These are phyloP conservation scores for Emergomyces pasteurianus DNA, from an alignment of 2,329 filamentous ascomycete species.

Conservation along the genomic window DNA sequence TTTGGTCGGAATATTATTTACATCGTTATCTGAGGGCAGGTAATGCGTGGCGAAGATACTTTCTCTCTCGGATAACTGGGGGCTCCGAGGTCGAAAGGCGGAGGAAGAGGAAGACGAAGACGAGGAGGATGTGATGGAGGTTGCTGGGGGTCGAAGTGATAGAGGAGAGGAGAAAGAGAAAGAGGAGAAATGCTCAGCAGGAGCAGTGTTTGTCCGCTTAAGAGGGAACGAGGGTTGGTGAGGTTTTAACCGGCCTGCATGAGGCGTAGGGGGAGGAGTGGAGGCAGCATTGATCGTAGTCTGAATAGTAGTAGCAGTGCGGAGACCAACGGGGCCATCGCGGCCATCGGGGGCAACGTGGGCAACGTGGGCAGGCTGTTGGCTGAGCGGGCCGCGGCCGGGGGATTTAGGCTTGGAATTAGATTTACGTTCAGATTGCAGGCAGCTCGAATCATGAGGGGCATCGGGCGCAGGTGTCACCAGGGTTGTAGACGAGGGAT, in stretches of 20 bases:
- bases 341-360: not conserved
- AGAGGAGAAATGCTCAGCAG: constrained; percentile 18
- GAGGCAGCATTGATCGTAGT: constrained; percentile 12
- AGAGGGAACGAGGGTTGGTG: constrained; percentile 18
- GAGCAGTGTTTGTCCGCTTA: constrained; percentile 25
- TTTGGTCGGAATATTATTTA: constrained; percentile 19
- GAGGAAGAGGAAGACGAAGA: constrained; percentile 8
- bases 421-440: constrained; percentile 15
- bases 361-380: not conserved
- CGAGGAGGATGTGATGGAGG: constrained; percentile 8
- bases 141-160: constrained; percentile 16
- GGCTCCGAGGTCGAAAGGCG: constrained; percentile 21
- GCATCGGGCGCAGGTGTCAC: constrained; percentile 33
- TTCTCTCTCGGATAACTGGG: constrained; percentile 50
- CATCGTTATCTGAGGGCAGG: constrained; percentile 32
- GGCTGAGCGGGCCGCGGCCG: not conserved
- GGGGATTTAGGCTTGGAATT: not conserved
- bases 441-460: constrained; percentile 25
- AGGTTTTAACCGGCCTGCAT: constrained; percentile 23
- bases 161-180: constrained; percentile 7
- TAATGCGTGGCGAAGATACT: constrained; percentile 54
- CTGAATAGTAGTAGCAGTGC: constrained; percentile 19
- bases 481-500: constrained; percentile 30
- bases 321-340: not conserved
- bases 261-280: constrained; percentile 13